A percentile compares a stretch with the other conserved stretches of the same genome.
phyloP scores from a whole-genome alignment of 768 basidiomycete species.

The Termitomyces sp. region DNA sequence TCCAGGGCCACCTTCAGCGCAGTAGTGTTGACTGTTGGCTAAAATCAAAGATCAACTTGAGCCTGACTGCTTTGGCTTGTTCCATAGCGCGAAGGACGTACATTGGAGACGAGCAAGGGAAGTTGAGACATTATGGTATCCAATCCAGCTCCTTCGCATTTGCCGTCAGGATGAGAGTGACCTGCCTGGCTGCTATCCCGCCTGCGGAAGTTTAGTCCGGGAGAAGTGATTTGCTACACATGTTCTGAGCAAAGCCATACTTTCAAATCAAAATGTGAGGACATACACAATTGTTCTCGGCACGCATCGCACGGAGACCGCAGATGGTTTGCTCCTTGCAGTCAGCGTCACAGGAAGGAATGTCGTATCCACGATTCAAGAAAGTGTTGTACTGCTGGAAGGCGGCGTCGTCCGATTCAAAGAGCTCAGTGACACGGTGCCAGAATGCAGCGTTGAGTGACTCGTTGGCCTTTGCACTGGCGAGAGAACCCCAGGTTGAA shows the following conservation, averaged over 20 bases:
- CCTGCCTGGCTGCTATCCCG: background rate
- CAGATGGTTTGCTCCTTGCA: slow-evolving; percentile 41
- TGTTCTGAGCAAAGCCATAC: background rate
- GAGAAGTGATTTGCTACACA: background rate
- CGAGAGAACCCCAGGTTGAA: slow-evolving; percentile 41
- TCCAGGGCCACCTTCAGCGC: background rate
- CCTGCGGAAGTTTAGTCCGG: slow-evolving; percentile 7
- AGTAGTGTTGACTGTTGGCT: slow-evolving; percentile 2
- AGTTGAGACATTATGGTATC: slow-evolving; percentile 7
- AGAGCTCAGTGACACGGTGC: slow-evolving; percentile 54
- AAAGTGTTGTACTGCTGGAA: slow-evolving; percentile 43
- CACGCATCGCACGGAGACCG: slow-evolving; percentile 35
- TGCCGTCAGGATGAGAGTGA: background rate
- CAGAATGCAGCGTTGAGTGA: slow-evolving; percentile 51
- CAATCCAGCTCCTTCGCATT: slow-evolving; percentile 9
- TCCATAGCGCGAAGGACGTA: background rate
- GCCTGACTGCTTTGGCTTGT: background rate
- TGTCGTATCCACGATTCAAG: slow-evolving; percentile 32
- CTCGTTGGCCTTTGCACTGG: slow-evolving; percentile 29
- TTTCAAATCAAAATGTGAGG: background rate
- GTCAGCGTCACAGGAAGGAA: slow-evolving; percentile 26
- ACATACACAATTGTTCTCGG: slow-evolving; percentile 39
- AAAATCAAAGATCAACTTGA: background rate
- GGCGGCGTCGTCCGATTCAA: slow-evolving; percentile 39
- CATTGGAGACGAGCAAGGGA: background rate